Percentiles rank a stretch among this genome's conserved stretches.
Evolutionary conservation across 73 alveolate species (phyloP).

Genomic region (Uronychia setigera): DNA sequence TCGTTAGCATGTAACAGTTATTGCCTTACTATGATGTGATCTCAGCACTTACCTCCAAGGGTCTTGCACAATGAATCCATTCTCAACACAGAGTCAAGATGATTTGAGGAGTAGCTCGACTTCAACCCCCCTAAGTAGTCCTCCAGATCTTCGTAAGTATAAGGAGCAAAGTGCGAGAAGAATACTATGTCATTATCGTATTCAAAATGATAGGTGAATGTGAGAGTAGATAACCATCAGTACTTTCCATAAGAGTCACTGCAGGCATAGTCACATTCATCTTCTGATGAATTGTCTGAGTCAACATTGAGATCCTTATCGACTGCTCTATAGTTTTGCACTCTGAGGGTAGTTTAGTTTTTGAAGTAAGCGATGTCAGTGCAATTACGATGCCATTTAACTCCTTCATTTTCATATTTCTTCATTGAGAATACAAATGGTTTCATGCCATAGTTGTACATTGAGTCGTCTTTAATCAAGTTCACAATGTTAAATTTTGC

Average conservation of each 20-base stretch:
- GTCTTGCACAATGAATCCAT: constrained; percentile 54
- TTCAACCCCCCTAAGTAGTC: constrained; percentile 13
- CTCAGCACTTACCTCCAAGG: constrained; percentile 25
- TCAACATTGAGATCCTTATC: background rate
- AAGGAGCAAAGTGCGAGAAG: constrained; percentile 86
- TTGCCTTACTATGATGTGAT: background rate
- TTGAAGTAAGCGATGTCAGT: constrained; percentile 61
- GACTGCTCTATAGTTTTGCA: background rate
- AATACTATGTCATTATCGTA: constrained; percentile 85
- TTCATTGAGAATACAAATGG: constrained; percentile 66
- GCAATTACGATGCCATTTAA: constrained; percentile 78
- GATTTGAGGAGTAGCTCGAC: background rate
- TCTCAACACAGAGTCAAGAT: constrained; percentile 9
- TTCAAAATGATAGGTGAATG: constrained; percentile 79
- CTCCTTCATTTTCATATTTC: constrained; percentile 20
- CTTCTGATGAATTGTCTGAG: constrained; percentile 20
- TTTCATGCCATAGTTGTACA: constrained; percentile 85
- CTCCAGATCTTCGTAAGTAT: constrained; percentile 76
- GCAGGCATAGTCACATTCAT: background rate
- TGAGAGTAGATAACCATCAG: constrained; percentile 69
- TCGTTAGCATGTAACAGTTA: constrained; percentile 53
- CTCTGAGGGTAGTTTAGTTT: constrained; percentile 20
- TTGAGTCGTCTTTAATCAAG: constrained; percentile 73
- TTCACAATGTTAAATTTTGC: constrained; percentile 64
- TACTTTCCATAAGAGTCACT: background rate